Evolutionary conservation across 805 yeast genomes (phyloP).

Genomic region (Kregervanrija fluxuum): DNA sequence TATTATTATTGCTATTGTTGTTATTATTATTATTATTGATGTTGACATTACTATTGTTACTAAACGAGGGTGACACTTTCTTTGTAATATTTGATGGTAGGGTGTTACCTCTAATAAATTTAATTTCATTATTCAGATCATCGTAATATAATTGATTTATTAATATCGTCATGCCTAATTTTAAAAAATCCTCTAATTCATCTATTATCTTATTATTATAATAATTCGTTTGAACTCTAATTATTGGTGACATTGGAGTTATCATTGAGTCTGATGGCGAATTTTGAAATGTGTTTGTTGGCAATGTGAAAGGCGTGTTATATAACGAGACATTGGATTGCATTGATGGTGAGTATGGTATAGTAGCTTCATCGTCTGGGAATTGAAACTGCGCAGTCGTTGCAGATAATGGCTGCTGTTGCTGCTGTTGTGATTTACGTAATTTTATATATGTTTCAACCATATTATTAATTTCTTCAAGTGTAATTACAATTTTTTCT

Average conservation of each 20-base stretch:
- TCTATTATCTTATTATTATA: conserved; percentile 28
- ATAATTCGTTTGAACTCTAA: conserved; percentile 3
- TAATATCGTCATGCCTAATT: conserved; percentile 31
- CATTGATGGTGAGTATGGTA: conserved; percentile 5
- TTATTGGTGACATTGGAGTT: conserved; percentile 11
- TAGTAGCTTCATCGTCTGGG: neutral
- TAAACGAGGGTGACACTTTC: neutral
- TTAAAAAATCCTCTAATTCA: conserved; percentile 40
- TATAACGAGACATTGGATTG: conserved; percentile 1
- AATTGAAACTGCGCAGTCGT: too few species aligned
- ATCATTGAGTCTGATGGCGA: neutral
- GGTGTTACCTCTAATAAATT: conserved; percentile 21
- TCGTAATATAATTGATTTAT: conserved; percentile 22
- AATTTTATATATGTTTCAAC: conserved; percentile 30
- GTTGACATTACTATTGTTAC: neutral
- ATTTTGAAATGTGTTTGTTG: conserved; percentile 2
- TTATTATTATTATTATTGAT: neutral
- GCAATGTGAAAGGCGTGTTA: conserved; percentile 8
- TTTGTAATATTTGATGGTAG: conserved; percentile 21
- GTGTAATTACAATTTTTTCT: conserved; percentile 41
- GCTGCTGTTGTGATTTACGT: conserved; percentile 11
- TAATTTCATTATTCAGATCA: conserved; percentile 21
- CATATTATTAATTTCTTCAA: conserved; percentile 50
- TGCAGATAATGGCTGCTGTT: too few species aligned
- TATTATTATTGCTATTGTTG: neutral